These are phyloP conservation scores for Solanum corneliomulleri DNA, from an alignment of 257 asterid species.

Conservation along the genomic window DNA sequence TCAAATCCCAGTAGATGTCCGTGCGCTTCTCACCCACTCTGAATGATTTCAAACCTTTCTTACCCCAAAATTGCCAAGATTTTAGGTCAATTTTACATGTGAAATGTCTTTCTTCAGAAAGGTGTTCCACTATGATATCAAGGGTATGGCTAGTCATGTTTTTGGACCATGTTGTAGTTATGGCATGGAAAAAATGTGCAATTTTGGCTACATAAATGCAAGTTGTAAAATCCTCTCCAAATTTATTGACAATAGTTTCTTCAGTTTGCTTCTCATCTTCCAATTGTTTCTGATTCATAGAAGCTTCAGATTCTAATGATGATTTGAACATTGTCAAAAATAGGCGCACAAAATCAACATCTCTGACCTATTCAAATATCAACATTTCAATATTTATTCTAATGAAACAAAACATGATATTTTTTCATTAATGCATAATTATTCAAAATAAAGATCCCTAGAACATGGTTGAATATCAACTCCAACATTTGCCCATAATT, in stretches of 20 bases:
- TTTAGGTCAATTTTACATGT: constrained; percentile 81
- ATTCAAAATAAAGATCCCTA: background rate
- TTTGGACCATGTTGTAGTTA: constrained; percentile 63
- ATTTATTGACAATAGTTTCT: constrained; percentile 15
- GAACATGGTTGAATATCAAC: background rate
- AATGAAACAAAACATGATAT: background rate
- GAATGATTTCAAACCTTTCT: constrained; percentile 63
- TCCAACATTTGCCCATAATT: background rate
- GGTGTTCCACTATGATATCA: constrained; percentile 41
- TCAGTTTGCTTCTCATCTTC: constrained; percentile 10
- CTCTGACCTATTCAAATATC: background rate
- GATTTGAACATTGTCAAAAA: constrained; percentile 7
- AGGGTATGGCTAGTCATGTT: constrained; percentile 52
- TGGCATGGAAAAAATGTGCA: constrained; percentile 18
- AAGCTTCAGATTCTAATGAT: constrained; percentile 10
- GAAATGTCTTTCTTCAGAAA: constrained; percentile 29
- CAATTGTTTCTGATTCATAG: constrained; percentile 2
- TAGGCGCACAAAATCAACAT: constrained; percentile 11
- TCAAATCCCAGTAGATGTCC: constrained; percentile 75
- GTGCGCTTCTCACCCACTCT: constrained; percentile 37
- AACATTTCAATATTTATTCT: background rate
- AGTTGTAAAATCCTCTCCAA: constrained; percentile 45
- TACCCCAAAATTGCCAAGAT: constrained; percentile 94
- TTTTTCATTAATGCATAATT: background rate
- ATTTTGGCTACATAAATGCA: constrained; percentile 44